These are phyloP conservation scores for Aphanoascus verrucosus DNA, from an alignment of 2,329 filamentous ascomycete genomes.

Conservation along the genomic window DNA sequence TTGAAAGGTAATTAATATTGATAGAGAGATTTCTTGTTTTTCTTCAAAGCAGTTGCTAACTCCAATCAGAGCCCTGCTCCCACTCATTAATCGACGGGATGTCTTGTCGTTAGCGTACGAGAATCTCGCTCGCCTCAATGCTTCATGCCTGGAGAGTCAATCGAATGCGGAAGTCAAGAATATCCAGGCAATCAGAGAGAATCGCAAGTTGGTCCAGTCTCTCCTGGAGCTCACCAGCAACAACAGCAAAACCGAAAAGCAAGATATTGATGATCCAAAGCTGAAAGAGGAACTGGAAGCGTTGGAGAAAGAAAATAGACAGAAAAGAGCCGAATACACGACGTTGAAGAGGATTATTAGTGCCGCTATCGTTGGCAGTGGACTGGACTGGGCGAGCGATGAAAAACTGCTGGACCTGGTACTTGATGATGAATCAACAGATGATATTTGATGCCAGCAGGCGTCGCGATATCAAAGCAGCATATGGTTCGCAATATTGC, in stretches of 20 bases:
- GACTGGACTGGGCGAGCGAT: constrained; percentile 69
- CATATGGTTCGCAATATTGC: neutral
- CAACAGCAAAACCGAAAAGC: constrained; percentile 38
- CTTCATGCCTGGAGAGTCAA: constrained; percentile 43
- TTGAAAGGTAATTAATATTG: constrained; percentile 51
- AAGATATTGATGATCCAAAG: constrained; percentile 45
- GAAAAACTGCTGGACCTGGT: constrained; percentile 58
- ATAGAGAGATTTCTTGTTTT: neutral
- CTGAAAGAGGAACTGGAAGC: constrained; percentile 46
- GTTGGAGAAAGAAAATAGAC: constrained; percentile 50
- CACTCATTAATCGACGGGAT: constrained; percentile 58
- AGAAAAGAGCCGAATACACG: constrained; percentile 57
- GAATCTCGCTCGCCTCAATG: constrained; percentile 46
- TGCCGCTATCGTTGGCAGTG: constrained; percentile 68
- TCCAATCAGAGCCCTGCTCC: constrained; percentile 50
- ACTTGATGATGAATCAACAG: constrained; percentile 43
- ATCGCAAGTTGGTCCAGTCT: constrained; percentile 51
- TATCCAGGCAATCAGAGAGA: constrained; percentile 47
- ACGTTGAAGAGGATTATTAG: constrained; percentile 70
- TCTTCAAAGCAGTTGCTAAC: neutral
- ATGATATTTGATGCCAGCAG: neutral
- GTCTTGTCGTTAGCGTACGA: constrained; percentile 53
- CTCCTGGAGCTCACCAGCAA: constrained; percentile 54
- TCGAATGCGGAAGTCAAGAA: constrained; percentile 49
- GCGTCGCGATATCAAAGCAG: neutral